These are phyloP conservation scores for Tranzscheliella williamsii DNA, from an alignment of 1,284 basidiomycete genomes.

Conservation along the genomic window DNA sequence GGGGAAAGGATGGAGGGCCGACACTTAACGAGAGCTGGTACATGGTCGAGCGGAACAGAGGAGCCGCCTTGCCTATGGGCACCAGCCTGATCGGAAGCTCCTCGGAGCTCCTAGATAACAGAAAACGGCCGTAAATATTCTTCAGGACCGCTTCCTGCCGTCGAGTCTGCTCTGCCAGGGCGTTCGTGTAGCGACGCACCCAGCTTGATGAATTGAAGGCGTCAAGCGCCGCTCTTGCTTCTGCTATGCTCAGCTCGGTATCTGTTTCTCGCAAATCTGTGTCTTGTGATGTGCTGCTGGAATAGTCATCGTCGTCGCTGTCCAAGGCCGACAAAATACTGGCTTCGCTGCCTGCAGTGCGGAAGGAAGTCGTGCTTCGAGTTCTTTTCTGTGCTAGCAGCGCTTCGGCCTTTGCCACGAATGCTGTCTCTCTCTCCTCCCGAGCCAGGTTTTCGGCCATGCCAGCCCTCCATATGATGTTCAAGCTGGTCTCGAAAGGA, in stretches of 20 bases:
- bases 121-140: conserved; percentile 54
- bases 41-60: conserved; percentile 75
- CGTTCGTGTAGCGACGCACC: conserved; percentile 63
- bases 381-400: conserved; percentile 58
- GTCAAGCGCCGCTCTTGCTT: conserved; percentile 75
- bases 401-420: conserved; percentile 72
- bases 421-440: conserved; percentile 77
- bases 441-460: conserved; percentile 75
- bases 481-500: conserved; percentile 78
- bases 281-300: conserved; percentile 12
- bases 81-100: conserved; percentile 64
- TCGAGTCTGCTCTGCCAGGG: conserved; percentile 62
- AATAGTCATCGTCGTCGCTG: conserved; percentile 1
- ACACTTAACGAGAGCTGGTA: conserved; percentile 69
- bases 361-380: conserved; percentile 51
- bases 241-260: conserved; percentile 58
- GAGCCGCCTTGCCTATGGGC: conserved; percentile 67
- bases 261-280: conserved; percentile 1
- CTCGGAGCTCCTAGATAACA: conserved; percentile 21
- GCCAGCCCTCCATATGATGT: conserved; percentile 77
- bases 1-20: conserved; percentile 70
- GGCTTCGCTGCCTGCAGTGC: conserved; percentile 2
- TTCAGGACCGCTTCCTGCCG: conserved; percentile 63
- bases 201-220: conserved; percentile 79
- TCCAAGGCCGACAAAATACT: conserved; percentile 4